Conservation (phyloP, 352 stramenopile species). For the Pythium insidiosum region DNA sequence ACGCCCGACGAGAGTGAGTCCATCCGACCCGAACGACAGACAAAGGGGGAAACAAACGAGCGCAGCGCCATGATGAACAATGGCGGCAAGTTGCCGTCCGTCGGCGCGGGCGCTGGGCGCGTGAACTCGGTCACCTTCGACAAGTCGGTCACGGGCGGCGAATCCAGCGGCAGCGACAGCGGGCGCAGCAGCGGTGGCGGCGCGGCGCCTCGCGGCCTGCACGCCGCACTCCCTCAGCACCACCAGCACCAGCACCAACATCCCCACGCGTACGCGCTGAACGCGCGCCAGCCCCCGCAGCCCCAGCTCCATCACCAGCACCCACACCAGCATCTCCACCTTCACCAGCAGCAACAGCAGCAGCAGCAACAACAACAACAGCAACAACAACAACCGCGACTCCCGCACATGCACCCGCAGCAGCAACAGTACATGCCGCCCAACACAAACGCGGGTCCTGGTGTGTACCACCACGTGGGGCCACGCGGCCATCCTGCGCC, state of each 20-base stretch:
- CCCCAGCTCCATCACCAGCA: too few species aligned
- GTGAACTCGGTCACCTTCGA: constrained; percentile 62
- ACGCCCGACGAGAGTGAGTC: too few species aligned
- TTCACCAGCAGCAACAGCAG: too few species aligned
- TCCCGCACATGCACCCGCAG: background rate
- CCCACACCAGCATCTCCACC: too few species aligned
- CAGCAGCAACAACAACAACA: too few species aligned
- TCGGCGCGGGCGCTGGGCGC: too few species aligned
- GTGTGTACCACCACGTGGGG: background rate
- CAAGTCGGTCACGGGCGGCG: constrained; percentile 31
- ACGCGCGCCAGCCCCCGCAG: too few species aligned
- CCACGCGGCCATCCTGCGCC: background rate
- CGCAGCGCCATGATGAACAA: constrained; percentile 23
- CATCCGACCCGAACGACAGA: too few species aligned
- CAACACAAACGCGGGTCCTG: background rate
- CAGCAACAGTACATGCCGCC: constrained; percentile 6
- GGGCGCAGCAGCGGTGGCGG: constrained; percentile 18
- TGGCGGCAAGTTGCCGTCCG: constrained; percentile 31
- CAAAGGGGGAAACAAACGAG: constrained; percentile 1
- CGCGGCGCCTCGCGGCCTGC: background rate
- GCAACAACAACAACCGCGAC: too few species aligned
- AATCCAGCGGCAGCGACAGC: constrained; percentile 39
- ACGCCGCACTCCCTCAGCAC: background rate
- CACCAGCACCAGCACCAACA: background rate
- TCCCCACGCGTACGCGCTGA: background rate